Conservation (phyloP, 2,329 filamentous ascomycete genomes). For the Botryosphaeria dothidea region DNA sequence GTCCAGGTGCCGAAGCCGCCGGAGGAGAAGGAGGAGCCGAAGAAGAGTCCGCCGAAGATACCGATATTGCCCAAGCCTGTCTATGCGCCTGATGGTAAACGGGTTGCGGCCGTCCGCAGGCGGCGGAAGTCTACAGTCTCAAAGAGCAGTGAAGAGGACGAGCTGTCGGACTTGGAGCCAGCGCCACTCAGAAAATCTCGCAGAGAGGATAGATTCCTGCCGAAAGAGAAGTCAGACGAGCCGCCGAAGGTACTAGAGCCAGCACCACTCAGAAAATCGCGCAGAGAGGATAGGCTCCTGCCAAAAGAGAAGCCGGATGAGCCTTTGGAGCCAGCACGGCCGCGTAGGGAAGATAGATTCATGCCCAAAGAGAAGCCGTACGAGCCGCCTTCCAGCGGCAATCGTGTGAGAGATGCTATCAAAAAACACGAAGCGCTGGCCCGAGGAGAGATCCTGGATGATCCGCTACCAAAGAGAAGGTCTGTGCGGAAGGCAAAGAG, state of each 20-base stretch:
- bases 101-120: constrained; percentile 14
- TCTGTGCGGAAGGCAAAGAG: constrained; percentile 16
- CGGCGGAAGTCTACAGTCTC: constrained; percentile 7
- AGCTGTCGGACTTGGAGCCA: background rate
- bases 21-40: constrained; percentile 14
- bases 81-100: constrained; percentile 11
- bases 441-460: background rate
- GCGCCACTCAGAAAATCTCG: background rate
- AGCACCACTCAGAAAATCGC: too few relatives aligned
- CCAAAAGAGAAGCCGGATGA: too few relatives aligned
- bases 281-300: too few relatives aligned
- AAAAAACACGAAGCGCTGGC: constrained; percentile 6
- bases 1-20: constrained; percentile 19
- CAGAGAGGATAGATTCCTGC: background rate
- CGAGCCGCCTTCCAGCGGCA: constrained; percentile 3
- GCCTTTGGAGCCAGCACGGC: too few relatives aligned
- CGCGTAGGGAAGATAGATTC: background rate
- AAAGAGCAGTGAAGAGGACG: constrained; percentile 15
- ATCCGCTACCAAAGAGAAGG: constrained; percentile 11
- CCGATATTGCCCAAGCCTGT: constrained; percentile 13
- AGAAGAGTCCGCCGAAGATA: constrained; percentile 15
- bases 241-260: too few relatives aligned
- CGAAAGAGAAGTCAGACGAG: too few relatives aligned
- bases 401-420: constrained; percentile 5
- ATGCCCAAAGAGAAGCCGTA: background rate